Evolutionary conservation across 2,329 filamentous ascomycete species (phyloP), one percentile per base, ranked within the genome.

Genomic region (Tothia fuscella): DNA sequence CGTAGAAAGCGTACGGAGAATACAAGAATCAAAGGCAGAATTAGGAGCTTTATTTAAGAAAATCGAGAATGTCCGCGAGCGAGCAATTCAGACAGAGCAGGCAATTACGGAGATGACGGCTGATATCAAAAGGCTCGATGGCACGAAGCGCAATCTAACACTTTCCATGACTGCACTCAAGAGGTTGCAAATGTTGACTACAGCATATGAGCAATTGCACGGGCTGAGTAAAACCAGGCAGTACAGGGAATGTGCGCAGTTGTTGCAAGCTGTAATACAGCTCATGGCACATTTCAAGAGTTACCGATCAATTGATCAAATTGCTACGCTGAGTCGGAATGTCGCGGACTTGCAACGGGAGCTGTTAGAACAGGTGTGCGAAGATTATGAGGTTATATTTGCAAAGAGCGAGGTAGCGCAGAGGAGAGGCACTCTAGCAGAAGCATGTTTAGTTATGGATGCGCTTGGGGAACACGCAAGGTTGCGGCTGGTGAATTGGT

Each of bases 221-320:
- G 83, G 78, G 3, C 68, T 95, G 50, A 82, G 84, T 50, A 83
- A 83, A 61, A 81, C 82, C 26, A 72, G 89, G 43, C 91, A 98
- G 60, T 98, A 98, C 60, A 73, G 85, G 49, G 91, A 98, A 59
- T 96, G 91, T 57, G 88, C 89, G 13, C 87, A 93, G 53, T 70
- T 98, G 46, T 69, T 98, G 44, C 86, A 94, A 65, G 91, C 91
- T 7, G 91, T 98, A 24, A 75, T 98, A 45, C 91, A 98, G 71
- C 78, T 98, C 34, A 95, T 96, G 83, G 84, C 84, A 50, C 88
- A 98, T 64, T 98, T 98, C 72, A 93, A 94, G 65, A 93, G 85
- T 61, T 98, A 96, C 60, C 73, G 91, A 45, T 94, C 87, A 52
- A 96, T 98, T 52, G 89, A 96, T 58, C 91, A 98, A 70, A 96